Evolutionary conservation across 441 rosid species (phyloP), one percentile per base, ranked within the genome.

Genomic region (Raphanus hybrid): DNA sequence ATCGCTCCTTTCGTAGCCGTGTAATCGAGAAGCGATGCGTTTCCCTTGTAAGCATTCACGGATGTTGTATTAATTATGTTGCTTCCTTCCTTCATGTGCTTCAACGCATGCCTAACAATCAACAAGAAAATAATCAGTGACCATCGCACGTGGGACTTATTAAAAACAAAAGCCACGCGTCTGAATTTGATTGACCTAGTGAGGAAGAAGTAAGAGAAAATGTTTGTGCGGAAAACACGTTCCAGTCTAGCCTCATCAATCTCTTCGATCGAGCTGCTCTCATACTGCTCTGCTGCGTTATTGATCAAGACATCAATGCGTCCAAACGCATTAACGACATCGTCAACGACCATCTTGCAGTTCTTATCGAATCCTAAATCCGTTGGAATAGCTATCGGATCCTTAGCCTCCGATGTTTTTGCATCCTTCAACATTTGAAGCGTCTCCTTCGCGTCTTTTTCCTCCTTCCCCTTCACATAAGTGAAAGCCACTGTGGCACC

Each of bases 401-500:
- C 93, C 59, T 87, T 85, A 0, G 95, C 88, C 0, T 84, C 86
- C 0, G 79, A 4, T 3, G 89, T 57, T 82, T 86, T 91, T 0
- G 73, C 85, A 32, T 87, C 67, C 67, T 57, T 86, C 26, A 92
- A 74, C 79, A 94, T 85, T 54, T 84, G 65, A 2, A 88, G 75
- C 0, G 95, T 91, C 6, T 90, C 97, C 2, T 71, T 37, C 0
- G 91, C 93, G 3, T 92, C 97, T 74, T 85, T 91, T n/a, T 87
- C 97, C 79, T 91, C 94, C 32, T 81, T 82, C 3, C 79, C 69
- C 52, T 86, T 87, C 59, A 90, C 86, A 3, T 87, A 90, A 0
- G 97, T 91, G 84, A 94, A 91, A 6, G 94, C 97, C 62, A 92
- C 91, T 0, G 91, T 92, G 6, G 97, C 96, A 0, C 97, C 98